Conservation (phyloP, 164 flowering plant species). For the Platanus orientalis region DNA sequence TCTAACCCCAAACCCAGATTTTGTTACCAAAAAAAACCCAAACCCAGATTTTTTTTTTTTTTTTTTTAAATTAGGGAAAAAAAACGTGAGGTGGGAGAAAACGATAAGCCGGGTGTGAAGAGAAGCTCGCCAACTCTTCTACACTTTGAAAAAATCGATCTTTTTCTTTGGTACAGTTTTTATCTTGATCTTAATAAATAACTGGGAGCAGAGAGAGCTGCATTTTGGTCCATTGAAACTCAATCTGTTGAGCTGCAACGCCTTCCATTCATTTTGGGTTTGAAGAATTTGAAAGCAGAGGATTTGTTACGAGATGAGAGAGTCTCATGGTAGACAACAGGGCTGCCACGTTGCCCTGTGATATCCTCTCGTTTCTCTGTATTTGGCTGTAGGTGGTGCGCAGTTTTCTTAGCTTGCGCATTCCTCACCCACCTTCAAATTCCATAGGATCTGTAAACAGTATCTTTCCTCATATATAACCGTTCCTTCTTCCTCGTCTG, state of each 20-base stretch:
- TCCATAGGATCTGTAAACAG: too few species aligned
- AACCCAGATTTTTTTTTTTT: too few species aligned
- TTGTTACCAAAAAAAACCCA: too few species aligned
- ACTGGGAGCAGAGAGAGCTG: background rate
- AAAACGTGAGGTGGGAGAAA: conserved; percentile 34
- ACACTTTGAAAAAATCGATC: background rate
- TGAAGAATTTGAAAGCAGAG: too few species aligned
- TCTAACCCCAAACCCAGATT: too few species aligned
- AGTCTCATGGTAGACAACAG: background rate
- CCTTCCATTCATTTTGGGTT: conserved; percentile 42
- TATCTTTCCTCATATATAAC: too few species aligned
- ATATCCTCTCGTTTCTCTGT: too few species aligned
- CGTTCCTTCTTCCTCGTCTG: too few species aligned
- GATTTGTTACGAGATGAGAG: too few species aligned
- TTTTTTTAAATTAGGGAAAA: too few species aligned
- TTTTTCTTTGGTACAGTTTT: too few species aligned
- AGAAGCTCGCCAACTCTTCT: conserved; percentile 35
- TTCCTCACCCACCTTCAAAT: conserved; percentile 13
- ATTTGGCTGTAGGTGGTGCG: too few species aligned
- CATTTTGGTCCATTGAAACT: conserved; percentile 42
- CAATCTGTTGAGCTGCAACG: conserved; percentile 32
- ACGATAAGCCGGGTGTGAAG: conserved; percentile 53
- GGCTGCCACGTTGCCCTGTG: conserved; percentile 17
- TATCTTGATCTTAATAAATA: background rate
- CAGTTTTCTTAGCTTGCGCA: conserved; percentile 9